Evolutionary conservation across 2,329 filamentous ascomycete species (phyloP).

Genomic region (Macrophomina phaseolina): DNA sequence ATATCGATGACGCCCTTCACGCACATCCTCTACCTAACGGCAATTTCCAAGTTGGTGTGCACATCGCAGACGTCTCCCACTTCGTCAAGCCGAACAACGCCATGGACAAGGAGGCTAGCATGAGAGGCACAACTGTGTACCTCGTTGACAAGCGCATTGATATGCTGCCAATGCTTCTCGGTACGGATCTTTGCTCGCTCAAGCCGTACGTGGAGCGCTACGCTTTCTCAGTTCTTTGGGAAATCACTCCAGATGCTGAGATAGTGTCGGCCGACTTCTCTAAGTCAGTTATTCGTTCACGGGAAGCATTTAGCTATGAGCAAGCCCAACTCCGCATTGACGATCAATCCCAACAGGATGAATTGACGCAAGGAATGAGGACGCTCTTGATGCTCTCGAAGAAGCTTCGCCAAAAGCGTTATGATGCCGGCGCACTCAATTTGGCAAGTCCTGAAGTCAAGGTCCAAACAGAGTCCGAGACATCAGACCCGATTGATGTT

Average conservation of each 20-base stretch:
- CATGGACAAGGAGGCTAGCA: slow-evolving; percentile 94
- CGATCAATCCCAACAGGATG: slow-evolving; percentile 83
- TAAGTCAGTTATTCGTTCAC: slow-evolving; percentile 96
- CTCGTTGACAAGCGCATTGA: slow-evolving; percentile 99
- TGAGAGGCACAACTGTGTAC: slow-evolving; percentile 95
- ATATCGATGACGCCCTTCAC: slow-evolving; percentile 97
- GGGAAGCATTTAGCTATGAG: slow-evolving; percentile 97
- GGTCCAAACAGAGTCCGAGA: slow-evolving; percentile 93
- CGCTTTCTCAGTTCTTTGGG: slow-evolving; percentile 67
- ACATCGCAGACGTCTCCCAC: slow-evolving; percentile 99
- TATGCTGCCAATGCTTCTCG: slow-evolving; percentile 96
- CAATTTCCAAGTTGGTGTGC: slow-evolving; percentile 94
- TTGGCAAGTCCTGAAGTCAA: slow-evolving; percentile 98
- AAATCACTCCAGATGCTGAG: slow-evolving; percentile 82
- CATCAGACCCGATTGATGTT: slow-evolving; percentile 93
- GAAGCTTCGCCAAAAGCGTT: slow-evolving; percentile 91
- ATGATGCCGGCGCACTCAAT: slow-evolving; percentile 93
- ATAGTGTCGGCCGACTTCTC: slow-evolving; percentile 87
- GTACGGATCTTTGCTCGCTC: slow-evolving; percentile 93
- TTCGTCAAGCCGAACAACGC: slow-evolving; percentile 97
- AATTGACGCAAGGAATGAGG: slow-evolving; percentile 88
- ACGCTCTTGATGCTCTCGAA: slow-evolving; percentile 86
- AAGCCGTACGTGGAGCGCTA: slow-evolving; percentile 93
- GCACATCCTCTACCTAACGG: slow-evolving; percentile 84
- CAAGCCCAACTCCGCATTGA: slow-evolving; percentile 94